These are phyloP conservation scores for Bruguiera sexangula DNA, from an alignment of 345 rosid species.

Conservation along the genomic window DNA sequence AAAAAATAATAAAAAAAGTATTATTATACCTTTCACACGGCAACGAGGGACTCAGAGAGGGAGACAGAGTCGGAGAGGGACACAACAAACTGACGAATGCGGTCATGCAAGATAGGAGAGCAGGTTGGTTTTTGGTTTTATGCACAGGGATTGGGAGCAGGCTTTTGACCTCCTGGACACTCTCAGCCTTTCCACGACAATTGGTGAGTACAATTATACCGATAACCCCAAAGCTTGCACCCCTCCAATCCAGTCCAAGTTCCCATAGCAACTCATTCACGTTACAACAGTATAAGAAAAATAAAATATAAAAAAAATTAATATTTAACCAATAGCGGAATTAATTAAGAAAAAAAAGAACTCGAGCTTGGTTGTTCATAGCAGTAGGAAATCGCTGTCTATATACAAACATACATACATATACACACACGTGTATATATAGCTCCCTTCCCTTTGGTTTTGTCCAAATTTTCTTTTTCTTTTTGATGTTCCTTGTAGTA, in stretches of 20 bases:
- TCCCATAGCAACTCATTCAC: neutral
- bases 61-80: conserved; percentile 38
- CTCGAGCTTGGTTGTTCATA: too few species aligned
- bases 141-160: conserved; percentile 59
- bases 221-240: conserved; percentile 24
- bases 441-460: too few species aligned
- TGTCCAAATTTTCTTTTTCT: too few species aligned
- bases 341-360: too few species aligned
- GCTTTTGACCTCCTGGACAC: conserved; percentile 65
- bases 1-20: too few species aligned
- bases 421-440: too few species aligned
- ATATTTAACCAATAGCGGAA: too few species aligned
- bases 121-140: conserved; percentile 36
- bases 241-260: conserved; percentile 21
- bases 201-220: conserved; percentile 17
- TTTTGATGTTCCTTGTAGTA: too few species aligned
- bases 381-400: too few species aligned
- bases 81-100: conserved; percentile 56
- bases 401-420: too few species aligned
- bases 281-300: too few species aligned
- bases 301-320: too few species aligned
- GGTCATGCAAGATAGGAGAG: conserved; percentile 37
- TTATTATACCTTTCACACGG: conserved; percentile 27
- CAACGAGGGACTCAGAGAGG: conserved; percentile 19
- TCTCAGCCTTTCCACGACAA: conserved; percentile 9